Percentiles rank a stretch among this genome's conserved stretches.
Conservation (phyloP, 2,329 filamentous ascomycete species). For the Thielaviopsis populi region DNA sequence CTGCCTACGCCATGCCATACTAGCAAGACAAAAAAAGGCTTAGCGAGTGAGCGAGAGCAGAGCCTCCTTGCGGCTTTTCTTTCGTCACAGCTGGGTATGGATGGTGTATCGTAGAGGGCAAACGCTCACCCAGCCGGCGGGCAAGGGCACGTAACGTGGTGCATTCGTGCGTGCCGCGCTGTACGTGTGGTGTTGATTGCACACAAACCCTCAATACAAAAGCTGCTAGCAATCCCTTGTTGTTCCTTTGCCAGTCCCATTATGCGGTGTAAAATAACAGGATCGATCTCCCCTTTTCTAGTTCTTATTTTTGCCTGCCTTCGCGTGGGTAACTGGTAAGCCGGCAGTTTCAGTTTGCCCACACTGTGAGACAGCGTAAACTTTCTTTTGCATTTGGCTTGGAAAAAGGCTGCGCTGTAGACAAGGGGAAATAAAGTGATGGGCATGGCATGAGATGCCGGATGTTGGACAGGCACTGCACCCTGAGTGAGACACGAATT, state of each 20-base stretch:
- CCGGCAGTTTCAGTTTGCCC: background rate
- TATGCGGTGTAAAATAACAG: background rate
- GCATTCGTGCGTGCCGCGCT: background rate
- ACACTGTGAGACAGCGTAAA: background rate
- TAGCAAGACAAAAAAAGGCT: background rate
- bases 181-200: background rate
- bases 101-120: background rate
- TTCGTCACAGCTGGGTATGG: background rate
- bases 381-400: background rate
- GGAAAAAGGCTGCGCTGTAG: background rate
- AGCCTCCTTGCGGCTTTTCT: background rate
- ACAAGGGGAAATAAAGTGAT: no score
- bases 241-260: background rate
- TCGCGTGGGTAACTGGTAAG: background rate
- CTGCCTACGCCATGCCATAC: no score
- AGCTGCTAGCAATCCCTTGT: background rate
- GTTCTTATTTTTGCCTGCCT: background rate
- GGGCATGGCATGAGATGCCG: no score
- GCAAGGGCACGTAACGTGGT: background rate
- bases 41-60: background rate
- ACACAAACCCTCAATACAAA: no score
- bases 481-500: no score
- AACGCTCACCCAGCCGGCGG: background rate
- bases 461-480: no score
- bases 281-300: background rate